A percentile compares a stretch with the other conserved stretches of the same genome.
phyloP scores from a whole-genome alignment of 768 basidiomycete genomes.

The Leccinum incarnatum region DNA sequence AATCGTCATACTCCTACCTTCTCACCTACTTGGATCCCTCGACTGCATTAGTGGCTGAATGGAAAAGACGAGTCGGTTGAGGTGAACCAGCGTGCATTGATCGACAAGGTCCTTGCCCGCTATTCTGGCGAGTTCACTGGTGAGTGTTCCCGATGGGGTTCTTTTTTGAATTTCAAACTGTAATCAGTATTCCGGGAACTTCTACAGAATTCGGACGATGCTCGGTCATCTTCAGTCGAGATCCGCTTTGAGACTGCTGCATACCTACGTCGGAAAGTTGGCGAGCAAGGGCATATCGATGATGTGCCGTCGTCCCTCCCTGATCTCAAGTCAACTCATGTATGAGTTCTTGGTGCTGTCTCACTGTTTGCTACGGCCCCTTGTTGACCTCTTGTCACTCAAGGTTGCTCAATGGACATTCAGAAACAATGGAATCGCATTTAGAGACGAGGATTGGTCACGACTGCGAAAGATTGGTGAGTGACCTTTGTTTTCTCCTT shows the following conservation, averaged over 20 bases:
- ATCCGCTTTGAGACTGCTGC: constrained; percentile 73
- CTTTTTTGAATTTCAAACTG: background rate
- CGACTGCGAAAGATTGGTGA: constrained; percentile 19
- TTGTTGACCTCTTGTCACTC: background rate
- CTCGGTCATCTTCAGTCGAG: constrained; percentile 69
- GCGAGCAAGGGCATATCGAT: constrained; percentile 6
- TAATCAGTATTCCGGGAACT: constrained; percentile 71
- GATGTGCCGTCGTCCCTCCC: constrained; percentile 38
- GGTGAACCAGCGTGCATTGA: constrained; percentile 94
- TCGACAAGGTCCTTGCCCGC: constrained; percentile 93
- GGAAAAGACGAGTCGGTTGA: constrained; percentile 82
- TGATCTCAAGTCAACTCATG: constrained; percentile 62
- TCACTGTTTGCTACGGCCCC: background rate
- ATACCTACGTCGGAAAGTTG: constrained; percentile 34
- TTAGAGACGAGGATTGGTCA: constrained; percentile 43
- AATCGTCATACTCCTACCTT: background rate
- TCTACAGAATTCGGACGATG: constrained; percentile 95
- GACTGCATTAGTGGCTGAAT: constrained; percentile 41
- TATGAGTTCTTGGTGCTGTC: constrained; percentile 28
- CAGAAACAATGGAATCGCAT: constrained; percentile 82
- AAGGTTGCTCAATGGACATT: constrained; percentile 83
- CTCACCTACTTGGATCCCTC: background rate
- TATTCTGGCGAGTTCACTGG: constrained; percentile 94
- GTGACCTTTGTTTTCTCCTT: background rate
- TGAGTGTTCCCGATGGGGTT: constrained; percentile 20